Percentiles rank a stretch among this genome's conserved stretches.
Evolutionary conservation across 1,284 basidiomycete species (phyloP).

Genomic region (Boletellus sp.): DNA sequence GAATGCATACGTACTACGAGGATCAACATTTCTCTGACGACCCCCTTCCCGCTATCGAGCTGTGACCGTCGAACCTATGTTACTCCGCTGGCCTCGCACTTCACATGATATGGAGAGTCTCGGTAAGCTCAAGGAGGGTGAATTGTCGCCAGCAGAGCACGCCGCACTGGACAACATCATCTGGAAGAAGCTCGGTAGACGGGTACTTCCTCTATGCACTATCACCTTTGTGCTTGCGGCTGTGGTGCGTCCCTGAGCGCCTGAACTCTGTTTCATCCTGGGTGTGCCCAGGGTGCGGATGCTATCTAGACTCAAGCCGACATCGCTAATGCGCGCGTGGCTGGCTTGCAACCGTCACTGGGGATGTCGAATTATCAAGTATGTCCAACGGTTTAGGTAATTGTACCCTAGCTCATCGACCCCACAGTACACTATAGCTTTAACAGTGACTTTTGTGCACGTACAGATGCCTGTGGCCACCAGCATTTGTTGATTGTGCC

Average conservation of each 20-base stretch:
- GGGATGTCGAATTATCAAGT: slow-evolving; percentile 48
- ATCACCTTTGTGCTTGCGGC: slow-evolving; percentile 48
- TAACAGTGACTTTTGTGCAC: slow-evolving; percentile 54
- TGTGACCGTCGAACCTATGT: background rate
- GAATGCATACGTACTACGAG: background rate
- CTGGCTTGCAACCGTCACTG: slow-evolving; percentile 53
- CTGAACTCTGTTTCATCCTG: background rate
- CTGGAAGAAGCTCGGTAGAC: slow-evolving; percentile 46
- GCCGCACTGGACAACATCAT: slow-evolving; percentile 31
- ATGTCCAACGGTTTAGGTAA: background rate
- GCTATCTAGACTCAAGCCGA: slow-evolving; percentile 38
- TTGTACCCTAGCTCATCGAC: background rate
- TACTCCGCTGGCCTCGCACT: background rate
- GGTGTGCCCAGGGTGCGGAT: background rate
- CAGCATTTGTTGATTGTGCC: background rate
- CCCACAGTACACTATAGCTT: slow-evolving; percentile 44
- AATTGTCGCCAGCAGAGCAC: slow-evolving; percentile 2
- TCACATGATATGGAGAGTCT: background rate
- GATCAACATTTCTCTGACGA: background rate
- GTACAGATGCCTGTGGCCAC: slow-evolving; percentile 10
- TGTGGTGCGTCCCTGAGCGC: slow-evolving; percentile 34
- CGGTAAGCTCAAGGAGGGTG: slow-evolving; percentile 2
- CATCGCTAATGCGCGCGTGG: slow-evolving; percentile 59
- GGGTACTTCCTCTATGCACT: slow-evolving; percentile 45
- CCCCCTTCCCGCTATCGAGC: background rate